Percentiles rank a stretch among this genome's conserved stretches.
Evolutionary conservation across 306 rosid species (phyloP).

Genomic region (Malus sylvestris): DNA sequence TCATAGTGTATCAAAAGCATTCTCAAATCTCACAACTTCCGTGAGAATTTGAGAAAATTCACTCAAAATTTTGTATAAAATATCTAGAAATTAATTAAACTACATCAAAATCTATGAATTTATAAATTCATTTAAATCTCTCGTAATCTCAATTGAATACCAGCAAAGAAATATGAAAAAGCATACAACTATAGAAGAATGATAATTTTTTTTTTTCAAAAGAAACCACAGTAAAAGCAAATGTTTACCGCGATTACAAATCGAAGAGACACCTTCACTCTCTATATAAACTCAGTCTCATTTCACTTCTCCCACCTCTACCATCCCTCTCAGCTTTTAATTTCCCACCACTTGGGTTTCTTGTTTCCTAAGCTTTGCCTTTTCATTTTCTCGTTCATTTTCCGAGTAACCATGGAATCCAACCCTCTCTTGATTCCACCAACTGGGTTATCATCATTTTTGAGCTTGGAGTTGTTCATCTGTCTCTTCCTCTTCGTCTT

Average conservation of each 20-base stretch:
- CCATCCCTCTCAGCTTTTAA: neutral
- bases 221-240: neutral
- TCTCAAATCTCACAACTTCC: no score
- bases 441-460: slow-evolving; percentile 16
- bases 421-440: slow-evolving; percentile 29
- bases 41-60: no score
- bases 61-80: no score
- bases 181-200: neutral
- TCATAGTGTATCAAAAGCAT: no score
- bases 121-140: no score
- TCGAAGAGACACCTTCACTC: neutral
- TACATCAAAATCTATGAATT: no score
- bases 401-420: slow-evolving; percentile 13
- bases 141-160: no score
- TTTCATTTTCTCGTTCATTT: neutral
- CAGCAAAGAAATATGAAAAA: neutral
- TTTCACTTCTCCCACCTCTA: neutral
- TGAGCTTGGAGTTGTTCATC: slow-evolving; percentile 23
- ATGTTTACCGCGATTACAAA: neutral
- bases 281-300: slow-evolving; percentile 2
- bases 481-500: slow-evolving; percentile 15
- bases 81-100: no score
- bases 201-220: neutral
- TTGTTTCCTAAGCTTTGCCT: neutral
- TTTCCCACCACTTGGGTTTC: neutral